Base-by-base conservation (phyloP, 208 protist genomes). In the Leishmania aethiopica region DNA sequence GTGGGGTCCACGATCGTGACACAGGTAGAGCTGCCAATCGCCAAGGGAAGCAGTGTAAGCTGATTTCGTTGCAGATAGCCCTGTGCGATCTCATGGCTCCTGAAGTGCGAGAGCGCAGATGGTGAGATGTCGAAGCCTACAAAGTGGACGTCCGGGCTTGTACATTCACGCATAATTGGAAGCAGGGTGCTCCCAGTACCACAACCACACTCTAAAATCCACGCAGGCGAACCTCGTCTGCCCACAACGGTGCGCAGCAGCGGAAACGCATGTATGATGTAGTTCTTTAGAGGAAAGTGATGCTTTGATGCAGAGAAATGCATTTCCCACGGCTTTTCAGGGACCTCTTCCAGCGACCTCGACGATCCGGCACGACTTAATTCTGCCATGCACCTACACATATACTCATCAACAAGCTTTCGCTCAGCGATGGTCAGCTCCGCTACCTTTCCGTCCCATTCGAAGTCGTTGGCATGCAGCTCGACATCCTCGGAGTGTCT, bases 221-320 rank as follows among this genome's bases (percentile, higher is more conserved):
- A 81, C 5, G 76, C 10, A 2, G 74, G 45, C 28, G 15, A 2
- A 0, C 70, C 35, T 8, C 6, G 32, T 42, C 76, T 6, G 13
- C 37, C 32, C 6, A 92, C 75, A 57, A 89, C 82, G n/a, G 53
- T 78, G 22, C 85, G 89, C 19, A 96, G 62, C 17, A 90, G 19
- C 6, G 92, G 92, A 84, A 96, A 96, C 3, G 92, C 92, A 47
- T 93, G 90, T 72, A 92, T 77, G 79, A 94, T 93, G 72, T 95
- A 94, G 85, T 96, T 96, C 78, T 96, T 96, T 35, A 96, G 64
- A 28, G 93, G 93, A 84, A 95, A 96, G 35, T 95, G 91, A 45
- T 92, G 86, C 71, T 89, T 89, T 17, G 90, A 93, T 19, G 81
- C 40, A 15, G 69, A 72, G 69, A 91, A 96, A 71, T 94, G 92